These are phyloP conservation scores for Suhomyces anneliseae DNA, from an alignment of 1,139 yeast genomes.

Conservation along the genomic window DNA sequence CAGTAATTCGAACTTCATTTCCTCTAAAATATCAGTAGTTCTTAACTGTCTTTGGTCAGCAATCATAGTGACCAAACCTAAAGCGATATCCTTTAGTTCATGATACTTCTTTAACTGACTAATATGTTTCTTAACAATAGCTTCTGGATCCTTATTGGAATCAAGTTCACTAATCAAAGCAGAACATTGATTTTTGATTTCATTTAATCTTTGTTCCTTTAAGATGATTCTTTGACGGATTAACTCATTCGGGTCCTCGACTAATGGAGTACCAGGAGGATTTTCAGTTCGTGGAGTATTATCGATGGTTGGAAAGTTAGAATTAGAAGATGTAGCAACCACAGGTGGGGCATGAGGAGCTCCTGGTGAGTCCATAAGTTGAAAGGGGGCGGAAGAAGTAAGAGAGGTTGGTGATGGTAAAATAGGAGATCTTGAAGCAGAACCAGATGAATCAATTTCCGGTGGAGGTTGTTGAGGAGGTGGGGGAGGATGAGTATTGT, in stretches of 20 bases:
- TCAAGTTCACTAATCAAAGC: constrained; percentile 37
- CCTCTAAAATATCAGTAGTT: constrained; percentile 42
- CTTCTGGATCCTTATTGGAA: constrained; percentile 17
- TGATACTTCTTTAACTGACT: constrained; percentile 45
- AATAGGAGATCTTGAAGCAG: constrained; percentile 3
- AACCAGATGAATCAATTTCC: not conserved
- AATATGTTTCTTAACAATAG: constrained; percentile 45
- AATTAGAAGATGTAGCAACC: not conserved
- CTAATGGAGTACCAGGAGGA: not conserved
- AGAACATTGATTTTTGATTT: constrained; percentile 38
- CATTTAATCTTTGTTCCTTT: constrained; percentile 32
- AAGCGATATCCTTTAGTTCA: constrained; percentile 51
- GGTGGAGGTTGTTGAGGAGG: constrained; percentile 10
- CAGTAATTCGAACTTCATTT: constrained; percentile 27
- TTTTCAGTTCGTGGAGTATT: constrained; percentile 11
- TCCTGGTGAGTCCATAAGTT: constrained; percentile 1
- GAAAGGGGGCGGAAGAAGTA: constrained; percentile 3
- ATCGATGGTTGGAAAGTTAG: constrained; percentile 9
- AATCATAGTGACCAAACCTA: constrained; percentile 49
- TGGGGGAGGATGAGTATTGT: constrained; percentile 11
- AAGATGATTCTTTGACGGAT: constrained; percentile 9
- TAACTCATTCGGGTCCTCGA: constrained; percentile 10
- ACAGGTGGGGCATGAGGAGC: not conserved
- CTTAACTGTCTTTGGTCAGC: constrained; percentile 49
- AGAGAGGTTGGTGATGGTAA: constrained; percentile 7